phyloP scores from a whole-genome alignment of 2,329 filamentous ascomycete genomes.

The Sclerotiophoma versabilis region DNA sequence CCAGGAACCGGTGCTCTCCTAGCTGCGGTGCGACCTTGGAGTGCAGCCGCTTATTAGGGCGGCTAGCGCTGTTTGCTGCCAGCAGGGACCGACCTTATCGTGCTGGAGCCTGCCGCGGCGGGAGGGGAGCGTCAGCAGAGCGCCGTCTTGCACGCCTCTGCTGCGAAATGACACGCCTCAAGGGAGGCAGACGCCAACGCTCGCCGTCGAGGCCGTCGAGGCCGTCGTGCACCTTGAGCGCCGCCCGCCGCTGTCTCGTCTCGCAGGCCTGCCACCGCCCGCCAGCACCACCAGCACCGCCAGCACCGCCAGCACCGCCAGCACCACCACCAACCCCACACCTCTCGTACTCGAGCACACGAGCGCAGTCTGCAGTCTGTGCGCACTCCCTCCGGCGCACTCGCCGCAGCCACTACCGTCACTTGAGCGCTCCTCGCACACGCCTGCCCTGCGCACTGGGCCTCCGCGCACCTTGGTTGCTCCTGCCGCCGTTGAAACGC shows the following conservation, averaged over 20 bases:
- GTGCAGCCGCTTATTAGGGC: not conserved
- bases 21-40: slow-evolving; percentile 9
- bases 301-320: too few relatives aligned
- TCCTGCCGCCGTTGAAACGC: not conserved
- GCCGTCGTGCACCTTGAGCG: not conserved
- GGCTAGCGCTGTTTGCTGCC: not conserved
- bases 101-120: not conserved
- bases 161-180: slow-evolving; percentile 1
- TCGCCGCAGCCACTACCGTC: not conserved
- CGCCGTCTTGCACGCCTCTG: not conserved
- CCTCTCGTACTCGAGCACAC: slow-evolving; percentile 6
- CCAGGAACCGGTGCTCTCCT: slow-evolving; percentile 11
- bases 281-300: too few relatives aligned
- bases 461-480: not conserved
- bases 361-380: slow-evolving; percentile 1
- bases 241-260: not conserved
- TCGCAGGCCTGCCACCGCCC: not conserved
- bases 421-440: not conserved
- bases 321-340: slow-evolving; percentile 11
- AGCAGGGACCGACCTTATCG: slow-evolving; percentile 11
- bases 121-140: not conserved
- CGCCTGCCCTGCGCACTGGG: not conserved
- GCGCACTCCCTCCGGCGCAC: not conserved
- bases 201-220: too few relatives aligned
- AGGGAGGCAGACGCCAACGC: not conserved